A percentile compares a stretch with the other conserved stretches of the same genome.
These are phyloP conservation scores for Tetraselmis striata DNA, from an alignment of 139 green algal genomes.

Conservation along the genomic window DNA sequence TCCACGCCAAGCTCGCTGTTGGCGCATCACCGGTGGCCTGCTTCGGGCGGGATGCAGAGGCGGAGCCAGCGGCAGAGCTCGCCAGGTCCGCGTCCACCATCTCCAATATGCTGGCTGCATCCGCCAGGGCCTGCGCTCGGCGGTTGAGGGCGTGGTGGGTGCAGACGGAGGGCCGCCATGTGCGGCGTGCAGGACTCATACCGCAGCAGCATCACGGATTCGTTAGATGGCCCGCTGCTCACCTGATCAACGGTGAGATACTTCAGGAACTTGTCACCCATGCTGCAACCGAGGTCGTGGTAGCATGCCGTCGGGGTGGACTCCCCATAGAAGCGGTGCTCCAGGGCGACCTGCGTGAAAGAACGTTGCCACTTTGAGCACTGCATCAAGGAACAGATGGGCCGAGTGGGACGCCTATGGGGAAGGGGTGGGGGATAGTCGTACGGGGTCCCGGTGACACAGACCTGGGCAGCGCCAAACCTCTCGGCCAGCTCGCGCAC, in stretches of 20 bases:
- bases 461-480: not conserved
- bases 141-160: too few species aligned
- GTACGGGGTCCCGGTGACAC: not conserved
- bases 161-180: too few species aligned
- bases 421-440: too few species aligned
- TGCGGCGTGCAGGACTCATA: too few species aligned
- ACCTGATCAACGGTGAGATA: not conserved
- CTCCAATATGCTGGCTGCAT: not conserved
- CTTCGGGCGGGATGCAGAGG: not conserved
- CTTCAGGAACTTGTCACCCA: not conserved
- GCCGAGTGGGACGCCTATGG: too few species aligned
- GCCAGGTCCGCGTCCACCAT: not conserved
- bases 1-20: not conserved
- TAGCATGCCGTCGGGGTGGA: not conserved
- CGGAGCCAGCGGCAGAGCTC: not conserved
- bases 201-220: too few species aligned
- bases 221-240: too few species aligned
- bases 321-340: not conserved
- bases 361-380: not conserved
- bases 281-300: not conserved
- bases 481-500: not conserved
- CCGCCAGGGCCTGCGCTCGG: not conserved
- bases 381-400: not conserved
- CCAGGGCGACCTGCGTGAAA: not conserved
- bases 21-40: not conserved